Evolutionary conservation across 257 asterid genomes (phyloP).

Genomic region (Salvia rosmarinus): DNA sequence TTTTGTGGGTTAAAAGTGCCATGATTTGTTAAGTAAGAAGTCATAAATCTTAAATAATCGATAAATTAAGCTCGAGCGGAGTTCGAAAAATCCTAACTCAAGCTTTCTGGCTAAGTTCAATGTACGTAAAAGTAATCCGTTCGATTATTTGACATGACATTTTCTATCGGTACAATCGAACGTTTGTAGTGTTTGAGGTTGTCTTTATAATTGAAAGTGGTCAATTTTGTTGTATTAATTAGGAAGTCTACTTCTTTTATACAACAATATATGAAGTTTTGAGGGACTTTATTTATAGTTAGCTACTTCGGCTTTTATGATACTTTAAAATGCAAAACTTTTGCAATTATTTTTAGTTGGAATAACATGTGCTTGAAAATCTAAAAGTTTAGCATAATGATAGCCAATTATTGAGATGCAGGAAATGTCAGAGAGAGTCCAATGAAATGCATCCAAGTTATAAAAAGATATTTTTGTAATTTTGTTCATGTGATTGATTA

Average conservation of each 20-base stretch:
- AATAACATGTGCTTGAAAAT: slow-evolving; percentile 24
- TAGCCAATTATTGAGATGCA: slow-evolving; percentile 10
- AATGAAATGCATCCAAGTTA: background rate
- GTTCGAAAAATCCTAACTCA: background rate
- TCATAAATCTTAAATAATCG: too few species aligned
- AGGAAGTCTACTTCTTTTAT: background rate
- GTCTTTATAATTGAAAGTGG: slow-evolving; percentile 2
- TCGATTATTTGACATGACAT: background rate
- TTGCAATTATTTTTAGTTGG: background rate
- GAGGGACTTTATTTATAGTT: background rate
- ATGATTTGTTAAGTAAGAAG: slow-evolving; percentile 29
- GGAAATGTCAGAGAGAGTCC: slow-evolving; percentile 25
- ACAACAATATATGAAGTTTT: slow-evolving; percentile 14
- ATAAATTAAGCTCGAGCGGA: background rate
- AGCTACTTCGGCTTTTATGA: background rate
- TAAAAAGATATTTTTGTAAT: background rate
- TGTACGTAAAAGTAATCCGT: background rate
- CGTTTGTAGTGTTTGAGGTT: background rate
- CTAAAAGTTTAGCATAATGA: background rate
- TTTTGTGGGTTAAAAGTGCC: background rate
- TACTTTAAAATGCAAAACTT: slow-evolving; percentile 25
- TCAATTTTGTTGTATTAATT: background rate
- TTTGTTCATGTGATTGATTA: too few species aligned
- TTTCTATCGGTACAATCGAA: background rate
- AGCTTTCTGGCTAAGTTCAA: background rate